A percentile compares a stretch with the other conserved stretches of the same genome.
phyloP scores from a whole-genome alignment of 148 eudicot species.

The Vaccinium macrocarpon region DNA sequence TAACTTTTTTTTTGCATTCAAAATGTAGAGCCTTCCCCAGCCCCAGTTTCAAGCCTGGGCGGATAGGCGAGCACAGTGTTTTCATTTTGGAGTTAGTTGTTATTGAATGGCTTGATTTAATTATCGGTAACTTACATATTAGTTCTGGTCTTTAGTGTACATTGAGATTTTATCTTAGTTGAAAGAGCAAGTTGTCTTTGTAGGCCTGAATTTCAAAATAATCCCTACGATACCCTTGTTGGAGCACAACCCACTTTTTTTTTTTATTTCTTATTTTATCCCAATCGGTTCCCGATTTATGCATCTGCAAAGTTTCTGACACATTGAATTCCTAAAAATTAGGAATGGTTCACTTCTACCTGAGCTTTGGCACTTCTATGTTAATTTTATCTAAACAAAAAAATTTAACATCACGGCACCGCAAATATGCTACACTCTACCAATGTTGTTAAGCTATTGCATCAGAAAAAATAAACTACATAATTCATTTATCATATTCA shows the following conservation, averaged over 20 bases:
- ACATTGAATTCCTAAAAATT: neutral
- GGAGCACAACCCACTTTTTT: neutral
- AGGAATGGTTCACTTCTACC: neutral
- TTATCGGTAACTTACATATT: no score
- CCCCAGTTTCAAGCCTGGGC: no score
- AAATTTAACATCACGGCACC: neutral
- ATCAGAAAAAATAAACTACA: neutral
- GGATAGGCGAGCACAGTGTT: no score
- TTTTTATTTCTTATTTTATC: neutral
- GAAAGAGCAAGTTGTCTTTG: neutral
- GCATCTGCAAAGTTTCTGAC: neutral
- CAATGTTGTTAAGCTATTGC: neutral
- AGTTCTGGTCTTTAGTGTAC: neutral
- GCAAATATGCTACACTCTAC: neutral
- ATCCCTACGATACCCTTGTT: neutral
- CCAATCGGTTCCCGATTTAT: neutral
- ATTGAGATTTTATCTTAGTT: neutral
- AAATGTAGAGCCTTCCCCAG: no score
- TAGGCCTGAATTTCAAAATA: neutral
- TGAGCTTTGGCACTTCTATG: neutral
- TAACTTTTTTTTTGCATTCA: no score
- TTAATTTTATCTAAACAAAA: neutral
- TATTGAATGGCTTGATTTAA: neutral
- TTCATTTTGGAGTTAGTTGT: neutral
- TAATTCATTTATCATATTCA: neutral